Base-by-base conservation (phyloP, 768 basidiomycete genomes). In the Russula brevipes region DNA sequence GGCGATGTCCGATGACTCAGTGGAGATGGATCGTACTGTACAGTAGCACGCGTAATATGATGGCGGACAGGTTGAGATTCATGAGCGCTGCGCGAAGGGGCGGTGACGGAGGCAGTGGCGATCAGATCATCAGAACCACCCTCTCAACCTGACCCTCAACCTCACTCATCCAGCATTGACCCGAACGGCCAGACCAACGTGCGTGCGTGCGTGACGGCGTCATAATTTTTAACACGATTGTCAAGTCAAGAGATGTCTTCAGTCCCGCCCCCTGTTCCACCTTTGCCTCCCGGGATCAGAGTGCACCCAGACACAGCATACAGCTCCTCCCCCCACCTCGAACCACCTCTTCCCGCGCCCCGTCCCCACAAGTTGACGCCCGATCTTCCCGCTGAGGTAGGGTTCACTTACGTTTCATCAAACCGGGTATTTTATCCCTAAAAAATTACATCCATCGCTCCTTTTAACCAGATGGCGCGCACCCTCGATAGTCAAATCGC, bases 301-400 rank as follows among this genome's bases (percentile, higher is more conserved):
- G 14, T 30, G 19, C 52, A 57, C 14, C 36, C 36, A 36, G 16
- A 57, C 14, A 24, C 36, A 36, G 61, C 33, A 47, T 64, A 64
- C 55, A 53, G 58, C 8, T 59, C 81, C 3, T 75, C 73, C 0
- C 84, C 79, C 16, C 83, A 85, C 65, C 82, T 79, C 62, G 79
- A 79, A 66, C 69, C 82, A 63, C 78, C 86, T 4, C 73, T 89
- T 19, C 80, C 80, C 2, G 88, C 88, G 0, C 88, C 88, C 5
- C 78, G 84, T 11, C 86, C 88, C 0, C 84, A 86, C 67, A 80
- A 82, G 44, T 60, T 86, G 12, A 82, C 86, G 67, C 84, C 84
- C 10, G 78, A 77, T 64, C 71, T 88, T 0, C 84, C 86, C 19
- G 79, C 81, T 38, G 85, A 87, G 69, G 88, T 86, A 70, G 71